These are phyloP conservation scores for Arachis hypogaea DNA, from an alignment of 306 rosid genomes.

Conservation along the genomic window DNA sequence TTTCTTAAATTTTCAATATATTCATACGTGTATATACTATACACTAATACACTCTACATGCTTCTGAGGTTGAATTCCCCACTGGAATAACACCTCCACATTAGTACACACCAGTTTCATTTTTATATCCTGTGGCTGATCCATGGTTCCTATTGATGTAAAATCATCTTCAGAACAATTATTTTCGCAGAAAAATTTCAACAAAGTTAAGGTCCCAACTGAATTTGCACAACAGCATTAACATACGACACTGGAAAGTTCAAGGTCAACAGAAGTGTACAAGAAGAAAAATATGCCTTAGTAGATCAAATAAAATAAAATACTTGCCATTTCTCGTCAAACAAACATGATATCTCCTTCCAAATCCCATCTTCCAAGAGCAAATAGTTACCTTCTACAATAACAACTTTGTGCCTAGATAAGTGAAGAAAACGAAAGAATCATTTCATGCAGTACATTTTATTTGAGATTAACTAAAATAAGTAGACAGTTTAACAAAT, in stretches of 20 bases:
- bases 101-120: too few relatives aligned
- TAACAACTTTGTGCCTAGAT: slow-evolving; percentile 76
- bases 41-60: too few relatives aligned
- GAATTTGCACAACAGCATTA: slow-evolving; percentile 15
- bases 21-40: too few relatives aligned
- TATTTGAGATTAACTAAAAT: slow-evolving; percentile 15
- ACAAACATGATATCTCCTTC: slow-evolving; percentile 76
- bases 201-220: background rate
- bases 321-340: slow-evolving; percentile 84
- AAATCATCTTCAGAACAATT: slow-evolving; percentile 22
- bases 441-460: background rate
- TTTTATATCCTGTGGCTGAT: too few relatives aligned
- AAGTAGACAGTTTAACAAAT: slow-evolving; percentile 5
- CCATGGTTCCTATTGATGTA: too few relatives aligned
- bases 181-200: slow-evolving; percentile 26
- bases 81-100: too few relatives aligned
- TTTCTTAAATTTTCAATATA: too few relatives aligned
- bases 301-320: slow-evolving; percentile 28
- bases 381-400: slow-evolving; percentile 87
- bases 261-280: slow-evolving; percentile 24
- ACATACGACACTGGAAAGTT: slow-evolving; percentile 5
- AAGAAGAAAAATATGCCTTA: slow-evolving; percentile 5
- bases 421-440: slow-evolving; percentile 32
- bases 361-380: slow-evolving; percentile 73
- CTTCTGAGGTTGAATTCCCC: too few relatives aligned